Conservation (phyloP, 2,329 filamentous ascomycete genomes). For the Macrophomina pseudophaseolina region DNA sequence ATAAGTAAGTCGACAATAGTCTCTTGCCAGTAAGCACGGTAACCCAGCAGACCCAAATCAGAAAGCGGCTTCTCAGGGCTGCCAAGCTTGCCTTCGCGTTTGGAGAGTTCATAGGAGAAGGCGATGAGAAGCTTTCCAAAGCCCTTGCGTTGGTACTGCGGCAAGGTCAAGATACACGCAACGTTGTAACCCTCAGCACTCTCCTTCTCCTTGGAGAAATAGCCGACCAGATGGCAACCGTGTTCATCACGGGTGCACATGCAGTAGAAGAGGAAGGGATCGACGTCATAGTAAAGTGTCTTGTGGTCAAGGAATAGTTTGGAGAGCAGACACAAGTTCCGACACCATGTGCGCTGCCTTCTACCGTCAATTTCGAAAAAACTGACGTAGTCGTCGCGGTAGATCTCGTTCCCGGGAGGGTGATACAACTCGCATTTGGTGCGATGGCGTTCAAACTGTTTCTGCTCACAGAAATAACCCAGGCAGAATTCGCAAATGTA, state of each 20-base stretch:
- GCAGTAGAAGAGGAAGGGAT: constrained; percentile 97
- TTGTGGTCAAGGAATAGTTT: constrained; percentile 99
- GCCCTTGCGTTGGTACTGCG: constrained; percentile 94
- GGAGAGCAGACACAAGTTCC: constrained; percentile 90
- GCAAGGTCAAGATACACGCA: constrained; percentile 94
- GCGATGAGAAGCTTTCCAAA: constrained; percentile 93
- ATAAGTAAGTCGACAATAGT: constrained; percentile 88
- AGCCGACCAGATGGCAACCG: constrained; percentile 96
- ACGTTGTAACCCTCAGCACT: constrained; percentile 97
- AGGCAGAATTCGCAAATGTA: constrained; percentile 98
- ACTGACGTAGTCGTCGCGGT: constrained; percentile 89
- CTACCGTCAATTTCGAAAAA: constrained; percentile 98
- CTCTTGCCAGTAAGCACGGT: constrained; percentile 97
- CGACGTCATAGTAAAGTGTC: constrained; percentile 99
- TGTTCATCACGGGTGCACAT: constrained; percentile 90
- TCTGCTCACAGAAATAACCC: constrained; percentile 82
- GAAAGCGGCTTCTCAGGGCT: constrained; percentile 96
- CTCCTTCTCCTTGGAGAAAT: constrained; percentile 98
- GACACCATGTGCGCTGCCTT: constrained; percentile 92
- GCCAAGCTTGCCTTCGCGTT: constrained; percentile 91
- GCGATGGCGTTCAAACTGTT: constrained; percentile 83
- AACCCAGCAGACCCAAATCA: constrained; percentile 89
- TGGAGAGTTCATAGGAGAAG: constrained; percentile 96
- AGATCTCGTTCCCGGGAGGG: constrained; percentile 97
- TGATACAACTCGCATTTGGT: constrained; percentile 89